phyloP scores from a whole-genome alignment of 2,329 filamentous ascomycete species.

The Hirsutella thompsonii region DNA sequence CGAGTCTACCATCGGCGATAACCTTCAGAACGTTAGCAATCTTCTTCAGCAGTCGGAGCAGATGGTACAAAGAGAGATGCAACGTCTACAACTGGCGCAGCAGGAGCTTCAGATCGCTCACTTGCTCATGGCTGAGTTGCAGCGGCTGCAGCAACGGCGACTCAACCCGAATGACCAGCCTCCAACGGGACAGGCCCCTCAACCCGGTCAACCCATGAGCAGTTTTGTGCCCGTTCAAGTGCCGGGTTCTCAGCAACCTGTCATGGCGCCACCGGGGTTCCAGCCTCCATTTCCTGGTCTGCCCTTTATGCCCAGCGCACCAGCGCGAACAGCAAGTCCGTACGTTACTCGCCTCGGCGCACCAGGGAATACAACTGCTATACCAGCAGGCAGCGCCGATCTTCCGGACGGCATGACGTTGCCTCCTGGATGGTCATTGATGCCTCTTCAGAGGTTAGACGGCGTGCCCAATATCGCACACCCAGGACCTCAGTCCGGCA shows the following conservation, averaged over 20 bases:
- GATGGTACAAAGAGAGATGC: constrained; percentile 55
- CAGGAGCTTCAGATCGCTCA: constrained; percentile 59
- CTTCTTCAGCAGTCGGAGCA: constrained; percentile 56
- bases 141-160: constrained; percentile 45
- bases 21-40: constrained; percentile 34
- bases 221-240: constrained; percentile 3
- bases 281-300: constrained; percentile 8
- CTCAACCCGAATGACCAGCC: constrained; percentile 18
- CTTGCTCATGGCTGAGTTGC: constrained; percentile 53
- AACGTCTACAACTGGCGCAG: constrained; percentile 46
- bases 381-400: constrained; percentile 47
- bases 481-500: constrained; percentile 9
- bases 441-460: constrained; percentile 46
- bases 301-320: constrained; percentile 11
- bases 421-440: constrained; percentile 50
- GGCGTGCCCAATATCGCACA: constrained; percentile 15
- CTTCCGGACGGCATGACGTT: constrained; percentile 52
- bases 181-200: constrained; percentile 9
- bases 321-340: constrained; percentile 25
- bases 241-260: constrained; percentile 7
- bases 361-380: constrained; percentile 31
- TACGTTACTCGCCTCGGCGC: constrained; percentile 34
- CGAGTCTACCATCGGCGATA: constrained; percentile 13
- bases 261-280: constrained; percentile 3
- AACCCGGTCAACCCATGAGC: constrained; percentile 3